phyloP scores from a whole-genome alignment of 2,329 filamentous ascomycete species.

The Fusarium lateritium region DNA sequence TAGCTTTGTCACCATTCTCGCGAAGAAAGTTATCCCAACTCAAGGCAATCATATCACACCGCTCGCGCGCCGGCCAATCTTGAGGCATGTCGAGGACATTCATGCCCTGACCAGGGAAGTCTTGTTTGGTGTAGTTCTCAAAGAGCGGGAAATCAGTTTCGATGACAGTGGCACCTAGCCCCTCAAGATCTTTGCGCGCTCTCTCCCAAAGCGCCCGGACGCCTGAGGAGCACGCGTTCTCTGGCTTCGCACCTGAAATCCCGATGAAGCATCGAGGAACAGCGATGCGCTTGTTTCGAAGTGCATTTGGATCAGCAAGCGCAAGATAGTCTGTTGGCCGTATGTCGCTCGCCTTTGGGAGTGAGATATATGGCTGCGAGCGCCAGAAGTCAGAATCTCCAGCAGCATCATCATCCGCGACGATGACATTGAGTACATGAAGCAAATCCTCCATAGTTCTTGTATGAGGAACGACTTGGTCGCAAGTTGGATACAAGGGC shows the following conservation, averaged over 20 bases:
- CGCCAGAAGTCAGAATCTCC: conserved; percentile 66
- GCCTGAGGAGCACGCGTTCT: neutral
- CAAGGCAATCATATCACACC: conserved; percentile 12
- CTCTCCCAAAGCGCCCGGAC: neutral
- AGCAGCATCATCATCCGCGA: conserved; percentile 55
- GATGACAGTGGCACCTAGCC: accelerated
- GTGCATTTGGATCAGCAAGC: neutral
- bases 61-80: neutral
- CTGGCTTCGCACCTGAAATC: neutral
- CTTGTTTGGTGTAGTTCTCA: neutral
- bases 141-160: conserved; percentile 1
- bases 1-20: neutral
- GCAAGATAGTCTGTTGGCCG: conserved; percentile 26
- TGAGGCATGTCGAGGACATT: neutral
- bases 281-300: neutral
- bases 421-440: conserved; percentile 63
- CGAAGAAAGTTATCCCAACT: conserved; percentile 10
- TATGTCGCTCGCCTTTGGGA: conserved; percentile 54
- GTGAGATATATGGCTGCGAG: conserved; percentile 61
- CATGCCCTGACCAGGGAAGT: conserved; percentile 7
- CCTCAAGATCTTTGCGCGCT: neutral
- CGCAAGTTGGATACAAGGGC: conserved; percentile 70
- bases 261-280: neutral
- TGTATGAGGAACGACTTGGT: conserved; percentile 68
- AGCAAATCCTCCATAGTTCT: conserved; percentile 66